A percentile compares a stretch with the other conserved stretches of the same genome.
These are phyloP conservation scores for Pontederia paniculata DNA, from an alignment of 176 grass and related monocot species.

Conservation along the genomic window DNA sequence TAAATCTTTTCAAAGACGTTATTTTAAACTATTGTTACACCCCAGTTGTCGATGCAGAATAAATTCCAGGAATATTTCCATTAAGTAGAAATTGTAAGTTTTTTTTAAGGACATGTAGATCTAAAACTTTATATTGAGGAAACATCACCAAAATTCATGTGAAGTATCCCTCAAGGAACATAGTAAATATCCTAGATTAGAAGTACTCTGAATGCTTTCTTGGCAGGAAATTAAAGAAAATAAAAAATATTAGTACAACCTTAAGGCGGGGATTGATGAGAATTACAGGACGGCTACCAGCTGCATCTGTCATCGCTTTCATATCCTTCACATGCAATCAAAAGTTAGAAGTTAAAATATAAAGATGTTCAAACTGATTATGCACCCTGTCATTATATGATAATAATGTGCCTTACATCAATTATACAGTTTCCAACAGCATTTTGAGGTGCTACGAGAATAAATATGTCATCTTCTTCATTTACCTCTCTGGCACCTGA, in stretches of 20 bases:
- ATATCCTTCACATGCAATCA: conserved; percentile 45
- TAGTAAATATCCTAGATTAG: neutral
- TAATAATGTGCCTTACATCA: conserved; percentile 40
- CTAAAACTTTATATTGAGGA: too few relatives aligned
- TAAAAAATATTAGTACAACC: conserved; percentile 25
- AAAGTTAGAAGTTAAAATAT: neutral
- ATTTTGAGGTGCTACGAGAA: conserved; percentile 93
- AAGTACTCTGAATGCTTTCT: neutral
- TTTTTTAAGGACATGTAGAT: too few relatives aligned
- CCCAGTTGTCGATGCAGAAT: too few relatives aligned
- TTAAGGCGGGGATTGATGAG: conserved; percentile 92
- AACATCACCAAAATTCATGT: neutral
- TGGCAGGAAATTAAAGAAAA: neutral
- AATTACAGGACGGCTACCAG: conserved; percentile 82
- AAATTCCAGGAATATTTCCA: too few relatives aligned
- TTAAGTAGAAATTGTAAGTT: too few relatives aligned
- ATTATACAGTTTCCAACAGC: conserved; percentile 99
- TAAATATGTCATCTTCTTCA: conserved; percentile 94
- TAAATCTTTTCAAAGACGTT: too few relatives aligned
- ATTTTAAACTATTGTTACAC: too few relatives aligned
- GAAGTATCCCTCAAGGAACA: neutral
- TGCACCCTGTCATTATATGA: too few relatives aligned
- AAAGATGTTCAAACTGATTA: neutral
- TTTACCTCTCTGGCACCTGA: conserved; percentile 60
- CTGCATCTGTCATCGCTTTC: conserved; percentile 86